Base-by-base conservation (phyloP, 2,329 filamentous ascomycete species). In the Arthroderma sp. region DNA sequence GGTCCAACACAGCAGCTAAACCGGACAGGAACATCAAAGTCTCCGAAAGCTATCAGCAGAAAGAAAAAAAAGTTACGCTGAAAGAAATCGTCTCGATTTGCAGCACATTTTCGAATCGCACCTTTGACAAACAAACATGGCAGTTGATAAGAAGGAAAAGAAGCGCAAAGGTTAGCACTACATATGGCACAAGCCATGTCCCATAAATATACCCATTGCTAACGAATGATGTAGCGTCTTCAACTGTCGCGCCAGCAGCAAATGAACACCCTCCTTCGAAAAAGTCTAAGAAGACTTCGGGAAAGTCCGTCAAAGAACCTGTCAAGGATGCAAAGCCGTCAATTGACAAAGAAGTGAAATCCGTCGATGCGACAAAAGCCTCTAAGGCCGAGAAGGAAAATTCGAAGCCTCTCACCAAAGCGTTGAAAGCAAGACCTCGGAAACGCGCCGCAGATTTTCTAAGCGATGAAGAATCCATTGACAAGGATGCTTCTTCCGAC, bases 211-310 rank as follows among this genome's bases (percentile, higher is more conserved):
- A 22, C 1, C 15, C 15, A 22, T 22, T 22, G 15, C 15, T 48
- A 38, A 47, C 37, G 10, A 33, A 10, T 36, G 15, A 4, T 46
- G 10, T 45, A 52, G 49, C 50, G 46, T 50, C 51, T 43, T 49
- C 54, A 61, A 62, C 63, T 54, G 62, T 65, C 30, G 56, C 61
- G 42, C 58, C 60, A 37, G 55, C 59, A 40, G 62, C 57, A 44
- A 61, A 58, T 48, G 71, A 74, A 10, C 41, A 37, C 42, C 53
- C 64, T 27, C 74, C 74, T 36, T 72, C 73, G 7, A 71, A 71
- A 47, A 83, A 82, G 57, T 77, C 78, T 28, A 82, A 82, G 58
- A 68, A 68, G 52, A 61, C 58, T 50, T 58, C 61, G 42, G 53
- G 54, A 46, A 65, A 64, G 50, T 39, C 55, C 43, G 45, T 54